Evolutionary conservation across 345 rosid genomes (phyloP).

Genomic region (Gossypium stocksii): DNA sequence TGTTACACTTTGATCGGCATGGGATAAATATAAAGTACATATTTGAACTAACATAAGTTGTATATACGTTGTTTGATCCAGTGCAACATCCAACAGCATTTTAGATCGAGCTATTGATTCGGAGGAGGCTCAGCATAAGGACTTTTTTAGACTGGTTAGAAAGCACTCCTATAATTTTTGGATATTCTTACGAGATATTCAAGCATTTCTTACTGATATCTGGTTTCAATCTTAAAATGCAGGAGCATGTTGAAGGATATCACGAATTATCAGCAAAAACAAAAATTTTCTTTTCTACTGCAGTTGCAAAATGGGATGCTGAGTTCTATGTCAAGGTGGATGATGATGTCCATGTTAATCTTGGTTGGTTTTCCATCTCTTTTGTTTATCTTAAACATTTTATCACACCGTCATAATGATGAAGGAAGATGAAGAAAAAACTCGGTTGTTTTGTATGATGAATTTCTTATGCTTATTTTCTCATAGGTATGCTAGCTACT

Average conservation of each 20-base stretch:
- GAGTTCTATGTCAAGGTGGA: constrained; percentile 92
- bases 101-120: constrained; percentile 95
- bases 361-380: constrained; percentile 45
- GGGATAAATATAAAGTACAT: too few species aligned
- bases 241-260: constrained; percentile 99
- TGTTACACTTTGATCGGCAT: background rate
- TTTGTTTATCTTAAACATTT: background rate
- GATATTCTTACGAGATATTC: background rate
- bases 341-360: constrained; percentile 98
- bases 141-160: constrained; percentile 89
- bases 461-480: constrained; percentile 10
- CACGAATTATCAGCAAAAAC: constrained; percentile 97
- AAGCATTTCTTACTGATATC: background rate
- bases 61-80: constrained; percentile 33
- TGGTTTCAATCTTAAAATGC: constrained; percentile 18
- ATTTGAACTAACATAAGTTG: constrained; percentile 14
- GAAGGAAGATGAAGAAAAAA: background rate
- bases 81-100: constrained; percentile 94
- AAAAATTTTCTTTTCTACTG: constrained; percentile 83
- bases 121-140: constrained; percentile 90
- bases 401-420: background rate
- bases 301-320: constrained; percentile 97
- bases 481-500: constrained; percentile 70
- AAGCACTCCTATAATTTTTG: background rate
- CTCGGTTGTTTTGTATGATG: background rate